Evolutionary conservation across 2,329 filamentous ascomycete species (phyloP).

Genomic region (Aspergillus japonicus): DNA sequence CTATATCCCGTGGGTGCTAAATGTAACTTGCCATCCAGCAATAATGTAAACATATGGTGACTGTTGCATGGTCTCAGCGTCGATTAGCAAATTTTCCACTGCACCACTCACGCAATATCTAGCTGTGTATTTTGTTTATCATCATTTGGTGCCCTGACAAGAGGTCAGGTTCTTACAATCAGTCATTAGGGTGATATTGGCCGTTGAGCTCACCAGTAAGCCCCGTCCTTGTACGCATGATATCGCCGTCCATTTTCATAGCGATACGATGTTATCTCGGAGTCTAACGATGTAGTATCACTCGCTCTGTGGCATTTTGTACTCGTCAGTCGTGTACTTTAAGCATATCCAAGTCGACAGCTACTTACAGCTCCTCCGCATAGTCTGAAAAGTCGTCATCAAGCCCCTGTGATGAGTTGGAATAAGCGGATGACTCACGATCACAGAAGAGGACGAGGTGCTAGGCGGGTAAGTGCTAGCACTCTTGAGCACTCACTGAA

Average conservation of each 20-base stretch:
- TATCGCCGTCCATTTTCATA: constrained; percentile 34
- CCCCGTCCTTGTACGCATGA: constrained; percentile 32
- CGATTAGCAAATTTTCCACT: not conserved
- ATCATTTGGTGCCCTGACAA: constrained; percentile 24
- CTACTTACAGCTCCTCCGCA: constrained; percentile 21
- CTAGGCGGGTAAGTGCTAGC: not conserved
- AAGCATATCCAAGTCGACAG: not conserved
- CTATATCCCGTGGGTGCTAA: constrained; percentile 19
- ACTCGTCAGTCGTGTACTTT: too few relatives aligned
- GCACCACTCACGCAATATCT: constrained; percentile 22
- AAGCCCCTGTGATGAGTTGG: not conserved
- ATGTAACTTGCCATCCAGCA: constrained; percentile 22
- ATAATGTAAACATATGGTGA: constrained; percentile 28
- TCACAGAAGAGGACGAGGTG: not conserved
- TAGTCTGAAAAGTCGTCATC: constrained; percentile 14
- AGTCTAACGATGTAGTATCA: constrained; percentile 21
- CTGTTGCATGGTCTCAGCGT: constrained; percentile 7
- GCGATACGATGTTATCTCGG: constrained; percentile 25
- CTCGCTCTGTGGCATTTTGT: constrained; percentile 12
- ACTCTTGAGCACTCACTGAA: not conserved
- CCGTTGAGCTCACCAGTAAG: constrained; percentile 21
- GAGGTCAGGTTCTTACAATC: not conserved
- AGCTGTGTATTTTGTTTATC: constrained; percentile 25
- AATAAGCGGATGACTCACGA: not conserved
- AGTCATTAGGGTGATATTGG: not conserved